A percentile compares a stretch with the other conserved stretches of the same genome.
These are phyloP conservation scores for Ettlia oleoabundans DNA, from an alignment of 139 green algal species.

Conservation along the genomic window DNA sequence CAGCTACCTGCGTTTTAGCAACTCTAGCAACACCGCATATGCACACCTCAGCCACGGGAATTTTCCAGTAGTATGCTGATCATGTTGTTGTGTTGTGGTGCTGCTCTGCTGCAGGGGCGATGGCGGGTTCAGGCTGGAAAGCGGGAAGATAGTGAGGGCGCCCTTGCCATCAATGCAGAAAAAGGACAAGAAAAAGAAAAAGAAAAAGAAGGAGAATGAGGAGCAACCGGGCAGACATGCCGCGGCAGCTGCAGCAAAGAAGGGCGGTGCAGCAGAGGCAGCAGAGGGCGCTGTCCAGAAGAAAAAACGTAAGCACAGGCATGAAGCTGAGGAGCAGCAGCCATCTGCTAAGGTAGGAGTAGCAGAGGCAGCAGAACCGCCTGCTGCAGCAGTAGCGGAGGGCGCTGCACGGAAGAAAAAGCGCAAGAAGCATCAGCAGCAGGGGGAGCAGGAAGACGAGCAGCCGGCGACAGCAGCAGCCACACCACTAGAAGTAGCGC, in stretches of 20 bases:
- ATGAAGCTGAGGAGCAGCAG: background rate
- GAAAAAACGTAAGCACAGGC: slow-evolving; percentile 6
- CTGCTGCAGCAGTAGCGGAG: background rate
- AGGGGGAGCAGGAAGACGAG: too few species aligned
- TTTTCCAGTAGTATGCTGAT: too few species aligned
- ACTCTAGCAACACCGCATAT: too few species aligned
- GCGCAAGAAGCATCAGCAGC: background rate
- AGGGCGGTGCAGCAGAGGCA: background rate
- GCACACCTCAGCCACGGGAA: too few species aligned
- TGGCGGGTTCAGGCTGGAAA: background rate
- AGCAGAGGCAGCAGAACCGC: background rate
- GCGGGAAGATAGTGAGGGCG: background rate
- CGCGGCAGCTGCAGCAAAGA: background rate
- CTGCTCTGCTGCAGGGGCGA: slow-evolving; percentile 18
- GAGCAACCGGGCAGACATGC: too few species aligned
- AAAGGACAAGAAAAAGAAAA: slow-evolving; percentile 19
- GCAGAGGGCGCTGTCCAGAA: background rate
- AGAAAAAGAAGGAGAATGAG: background rate
- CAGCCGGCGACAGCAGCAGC: too few species aligned
- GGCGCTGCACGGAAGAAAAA: background rate
- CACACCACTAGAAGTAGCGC: too few species aligned
- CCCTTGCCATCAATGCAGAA: background rate
- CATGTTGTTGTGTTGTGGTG: too few species aligned
- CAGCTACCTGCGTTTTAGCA: too few species aligned
- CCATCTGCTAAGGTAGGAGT: background rate